phyloP scores from a whole-genome alignment of 257 asterid species.

The Nicotiana noctiflora region DNA sequence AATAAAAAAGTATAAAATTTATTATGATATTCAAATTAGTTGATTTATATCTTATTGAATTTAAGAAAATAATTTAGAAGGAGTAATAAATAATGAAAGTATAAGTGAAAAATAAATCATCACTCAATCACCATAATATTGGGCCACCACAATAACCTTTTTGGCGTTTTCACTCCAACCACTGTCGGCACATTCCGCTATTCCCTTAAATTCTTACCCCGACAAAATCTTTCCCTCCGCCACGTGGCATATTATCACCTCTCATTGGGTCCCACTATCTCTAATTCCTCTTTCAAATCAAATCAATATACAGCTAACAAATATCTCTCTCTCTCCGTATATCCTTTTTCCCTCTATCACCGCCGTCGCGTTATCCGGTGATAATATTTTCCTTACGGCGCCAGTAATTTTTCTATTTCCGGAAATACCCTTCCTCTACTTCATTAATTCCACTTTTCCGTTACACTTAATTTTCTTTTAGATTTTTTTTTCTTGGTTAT shows the following conservation, averaged over 20 bases:
- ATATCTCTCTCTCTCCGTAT: not conserved
- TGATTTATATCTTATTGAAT: too few species aligned
- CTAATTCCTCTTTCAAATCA: not conserved
- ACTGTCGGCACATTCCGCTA: conserved; percentile 30
- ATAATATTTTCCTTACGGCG: conserved; percentile 5
- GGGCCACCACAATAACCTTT: not conserved
- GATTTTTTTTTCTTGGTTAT: not conserved
- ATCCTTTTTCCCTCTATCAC: not conserved
- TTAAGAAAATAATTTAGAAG: too few species aligned
- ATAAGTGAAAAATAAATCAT: too few species aligned
- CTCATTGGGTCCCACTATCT: conserved; percentile 23
- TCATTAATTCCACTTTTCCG: conserved; percentile 1
- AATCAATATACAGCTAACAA: conserved; percentile 14
- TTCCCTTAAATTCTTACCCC: not conserved
- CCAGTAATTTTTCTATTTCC: not conserved
- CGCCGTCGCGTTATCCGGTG: conserved; percentile 56
- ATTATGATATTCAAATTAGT: too few species aligned
- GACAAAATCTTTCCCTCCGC: not conserved
- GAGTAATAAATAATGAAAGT: too few species aligned
- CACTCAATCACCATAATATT: too few species aligned
- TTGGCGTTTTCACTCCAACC: conserved; percentile 7
- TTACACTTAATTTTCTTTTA: conserved; percentile 1
- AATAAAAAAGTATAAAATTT: too few species aligned
- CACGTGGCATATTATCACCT: conserved; percentile 28
- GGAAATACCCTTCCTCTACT: not conserved